Conservation (phyloP, 2,329 filamentous ascomycete genomes). For the Trichophyton rubrum region DNA sequence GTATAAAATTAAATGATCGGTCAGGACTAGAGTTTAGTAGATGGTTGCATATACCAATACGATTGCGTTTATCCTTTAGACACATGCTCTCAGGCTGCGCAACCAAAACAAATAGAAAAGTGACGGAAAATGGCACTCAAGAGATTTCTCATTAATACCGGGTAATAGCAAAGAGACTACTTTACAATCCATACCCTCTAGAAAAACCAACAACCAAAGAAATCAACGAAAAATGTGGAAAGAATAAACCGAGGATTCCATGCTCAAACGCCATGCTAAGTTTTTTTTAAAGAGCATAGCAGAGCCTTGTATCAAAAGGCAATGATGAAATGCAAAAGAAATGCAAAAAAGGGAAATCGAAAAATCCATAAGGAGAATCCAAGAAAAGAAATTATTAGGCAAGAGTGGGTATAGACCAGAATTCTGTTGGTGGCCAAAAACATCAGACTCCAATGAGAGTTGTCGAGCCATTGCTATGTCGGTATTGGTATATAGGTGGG, state of each 20-base stretch:
- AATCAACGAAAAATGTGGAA: too few species aligned
- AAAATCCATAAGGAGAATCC: not conserved
- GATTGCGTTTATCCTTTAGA: not conserved
- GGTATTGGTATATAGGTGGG: not conserved
- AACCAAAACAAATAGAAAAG: too few species aligned
- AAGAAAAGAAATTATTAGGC: not conserved
- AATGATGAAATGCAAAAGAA: not conserved
- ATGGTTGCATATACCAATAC: not conserved
- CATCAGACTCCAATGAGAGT: not conserved
- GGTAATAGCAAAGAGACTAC: not conserved
- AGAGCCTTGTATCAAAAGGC: not conserved
- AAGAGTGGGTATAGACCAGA: not conserved
- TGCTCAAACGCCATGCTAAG: not conserved
- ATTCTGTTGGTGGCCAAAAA: not conserved
- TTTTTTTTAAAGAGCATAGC: not conserved
- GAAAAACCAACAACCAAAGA: not conserved
- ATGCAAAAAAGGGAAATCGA: not conserved
- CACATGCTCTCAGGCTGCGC: too few species aligned
- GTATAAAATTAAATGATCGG: not conserved
- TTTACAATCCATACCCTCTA: not conserved
- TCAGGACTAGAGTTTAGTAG: not conserved
- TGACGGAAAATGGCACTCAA: not conserved
- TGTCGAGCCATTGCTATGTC: not conserved
- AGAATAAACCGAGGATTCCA: not conserved
- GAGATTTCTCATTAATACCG: not conserved